Base-by-base conservation (phyloP, 2,329 filamentous ascomycete species). In the Sarocladium brachiariae region DNA sequence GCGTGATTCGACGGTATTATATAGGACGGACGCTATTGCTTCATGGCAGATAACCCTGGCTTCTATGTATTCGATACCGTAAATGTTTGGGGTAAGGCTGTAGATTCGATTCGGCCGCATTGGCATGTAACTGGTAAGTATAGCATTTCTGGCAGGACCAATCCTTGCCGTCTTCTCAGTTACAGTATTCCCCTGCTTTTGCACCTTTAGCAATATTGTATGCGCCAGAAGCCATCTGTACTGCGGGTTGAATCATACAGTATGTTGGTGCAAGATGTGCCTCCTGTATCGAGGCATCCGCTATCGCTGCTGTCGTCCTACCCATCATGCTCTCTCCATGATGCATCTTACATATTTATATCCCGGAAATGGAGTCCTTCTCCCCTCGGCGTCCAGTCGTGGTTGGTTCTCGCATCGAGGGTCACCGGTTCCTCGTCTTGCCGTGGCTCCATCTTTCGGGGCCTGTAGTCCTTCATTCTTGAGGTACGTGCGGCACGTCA, bases 41-140 rank as follows among this genome's bases (percentile, higher is more conserved):
- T 33, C 27, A 33, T 33, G 43, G 27, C 18, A 30, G 25, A 21
- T 21, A 13, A 33, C 13, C 25, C 25, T 10, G 23, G 24, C 13
- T 47, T 45, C 25, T 18, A n/a, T n/a, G n/a, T n/a, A 31, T 47
- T 47, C 39, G 21, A 27, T 43, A 43, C 23, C 39, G 39, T 27
- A 43, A 7, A 43, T 43, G 39, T 14, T 13, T 43, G 39, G 23
- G 4, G 21, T 43, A 43, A 43, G 23, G 39, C 39, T 43, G 39
- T 18, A 25, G 7, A 27, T 25, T 43, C 39, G 39, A 25, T 25
- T n/a, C 39, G 27, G 39, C 39, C 39, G 21, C 39, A n/a, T 24
- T 25, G 23, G 23, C 39, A n/a, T 19, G 9, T 25, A 9, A 11
- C 3, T 43, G 39, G 39, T 43, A 43, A 14, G 39, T 43, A 27